Evolutionary conservation across 1,284 basidiomycete species (phyloP).

Genomic region (Thelephora terrestris): DNA sequence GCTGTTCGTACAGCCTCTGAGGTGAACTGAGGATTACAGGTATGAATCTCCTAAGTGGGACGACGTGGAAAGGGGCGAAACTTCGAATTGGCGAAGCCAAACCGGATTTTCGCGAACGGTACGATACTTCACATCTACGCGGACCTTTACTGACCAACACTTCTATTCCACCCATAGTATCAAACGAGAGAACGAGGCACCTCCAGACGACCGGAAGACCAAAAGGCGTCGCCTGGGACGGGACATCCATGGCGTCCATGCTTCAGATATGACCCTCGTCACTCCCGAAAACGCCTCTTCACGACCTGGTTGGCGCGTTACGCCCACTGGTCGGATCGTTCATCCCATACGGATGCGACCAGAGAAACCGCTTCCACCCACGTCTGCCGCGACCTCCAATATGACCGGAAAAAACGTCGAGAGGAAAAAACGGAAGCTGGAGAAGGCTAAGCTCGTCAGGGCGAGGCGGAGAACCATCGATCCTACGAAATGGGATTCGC

Average conservation of each 20-base stretch:
- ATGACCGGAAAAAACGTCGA: slow-evolving; percentile 11
- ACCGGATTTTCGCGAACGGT: slow-evolving; percentile 60
- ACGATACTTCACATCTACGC: slow-evolving; percentile 6
- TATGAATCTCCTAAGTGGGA: slow-evolving; percentile 64
- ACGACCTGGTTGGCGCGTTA: slow-evolving; percentile 55
- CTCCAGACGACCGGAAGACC: slow-evolving; percentile 16
- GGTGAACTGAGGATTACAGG: slow-evolving; percentile 29
- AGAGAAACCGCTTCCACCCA: slow-evolving; percentile 39
- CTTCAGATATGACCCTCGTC: slow-evolving; percentile 51
- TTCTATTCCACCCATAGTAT: slow-evolving; percentile 22
- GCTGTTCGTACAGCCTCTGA: slow-evolving; percentile 4
- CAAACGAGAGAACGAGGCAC: slow-evolving; percentile 23
- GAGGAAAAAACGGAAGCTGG: slow-evolving; percentile 9
- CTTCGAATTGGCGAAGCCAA: slow-evolving; percentile 72
- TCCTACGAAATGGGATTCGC: slow-evolving; percentile 55
- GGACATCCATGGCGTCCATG: slow-evolving; percentile 30
- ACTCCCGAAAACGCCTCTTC: slow-evolving; percentile 41
- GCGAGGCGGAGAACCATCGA: slow-evolving; percentile 51
- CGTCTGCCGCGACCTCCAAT: slow-evolving; percentile 8
- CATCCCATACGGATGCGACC: slow-evolving; percentile 61
- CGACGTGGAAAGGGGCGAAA: slow-evolving; percentile 76
- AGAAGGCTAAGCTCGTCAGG: slow-evolving; percentile 26
- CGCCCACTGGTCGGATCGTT: slow-evolving; percentile 54
- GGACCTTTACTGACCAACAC: neutral
- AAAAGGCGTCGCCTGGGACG: slow-evolving; percentile 27